Conservation (phyloP, 305 asterid genomes). For the Petunia hybrid region DNA sequence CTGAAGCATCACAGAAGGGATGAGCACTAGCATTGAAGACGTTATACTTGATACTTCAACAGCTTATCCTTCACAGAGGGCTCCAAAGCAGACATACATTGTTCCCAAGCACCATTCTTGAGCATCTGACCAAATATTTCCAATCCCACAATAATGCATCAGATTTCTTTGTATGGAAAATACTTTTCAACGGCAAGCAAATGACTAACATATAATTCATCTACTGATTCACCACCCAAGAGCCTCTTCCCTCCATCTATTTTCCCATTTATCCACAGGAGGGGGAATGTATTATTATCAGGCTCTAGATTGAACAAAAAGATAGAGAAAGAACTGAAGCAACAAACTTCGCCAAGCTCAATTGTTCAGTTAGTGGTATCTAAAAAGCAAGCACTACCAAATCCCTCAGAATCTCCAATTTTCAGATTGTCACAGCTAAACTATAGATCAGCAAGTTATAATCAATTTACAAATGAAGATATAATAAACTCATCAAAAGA, state of each 20-base stretch:
- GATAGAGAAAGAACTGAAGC: not conserved
- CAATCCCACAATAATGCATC: not conserved
- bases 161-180: conserved; percentile 15
- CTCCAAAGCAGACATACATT: conserved; percentile 80
- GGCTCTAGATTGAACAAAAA: not conserved
- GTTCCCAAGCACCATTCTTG: conserved; percentile 84
- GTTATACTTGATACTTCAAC: conserved; percentile 58
- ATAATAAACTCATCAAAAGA: no score
- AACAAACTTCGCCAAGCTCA: not conserved
- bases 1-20: no score
- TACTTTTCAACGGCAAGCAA: not conserved
- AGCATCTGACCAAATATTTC: conserved; percentile 68
- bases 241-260: not conserved
- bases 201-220: not conserved
- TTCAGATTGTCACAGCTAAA: not conserved
- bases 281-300: not conserved
- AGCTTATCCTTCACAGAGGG: conserved; percentile 75
- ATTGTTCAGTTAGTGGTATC: not conserved
- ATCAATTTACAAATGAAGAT: not conserved
- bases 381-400: no score
- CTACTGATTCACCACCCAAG: not conserved
- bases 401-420: no score
- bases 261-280: not conserved
- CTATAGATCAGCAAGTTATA: not conserved
- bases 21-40: not conserved